A percentile compares a stretch with the other conserved stretches of the same genome.
These are phyloP conservation scores for Arthrinium puccinioides DNA, from an alignment of 2,329 filamentous ascomycete genomes.

Conservation along the genomic window DNA sequence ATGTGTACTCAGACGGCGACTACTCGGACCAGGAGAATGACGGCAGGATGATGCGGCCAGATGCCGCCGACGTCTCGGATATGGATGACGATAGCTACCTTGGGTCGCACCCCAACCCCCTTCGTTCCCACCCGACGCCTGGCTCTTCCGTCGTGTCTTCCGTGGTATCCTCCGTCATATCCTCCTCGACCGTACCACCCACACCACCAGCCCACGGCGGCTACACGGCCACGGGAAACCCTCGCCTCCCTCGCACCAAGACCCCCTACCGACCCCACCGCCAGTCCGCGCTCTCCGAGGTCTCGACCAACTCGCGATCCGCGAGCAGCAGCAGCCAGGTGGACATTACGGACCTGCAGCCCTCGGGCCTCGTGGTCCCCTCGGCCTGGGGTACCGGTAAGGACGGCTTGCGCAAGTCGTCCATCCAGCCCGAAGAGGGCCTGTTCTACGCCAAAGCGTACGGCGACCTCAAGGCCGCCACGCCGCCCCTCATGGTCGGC, in stretches of 20 bases:
- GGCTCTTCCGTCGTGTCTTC: background rate
- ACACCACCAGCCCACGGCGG: constrained; percentile 5
- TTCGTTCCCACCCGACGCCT: constrained; percentile 41
- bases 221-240: background rate
- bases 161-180: too few relatives aligned
- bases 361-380: constrained; percentile 8
- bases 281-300: constrained; percentile 32
- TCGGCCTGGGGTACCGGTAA: constrained; percentile 3
- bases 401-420: constrained; percentile 28
- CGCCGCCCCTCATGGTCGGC: constrained; percentile 47
- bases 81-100: constrained; percentile 22
- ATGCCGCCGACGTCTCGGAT: constrained; percentile 30
- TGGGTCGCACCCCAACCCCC: constrained; percentile 40
- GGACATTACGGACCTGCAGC: constrained; percentile 37
- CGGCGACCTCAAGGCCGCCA: constrained; percentile 45
- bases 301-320: constrained; percentile 36
- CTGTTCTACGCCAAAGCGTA: constrained; percentile 50
- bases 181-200: constrained; percentile 10
- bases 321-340: constrained; percentile 29
- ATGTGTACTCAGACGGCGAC: constrained; percentile 18
- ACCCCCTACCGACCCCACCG: constrained; percentile 21
- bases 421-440: constrained; percentile 39
- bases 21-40: constrained; percentile 16
- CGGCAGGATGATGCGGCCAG: constrained; percentile 14
- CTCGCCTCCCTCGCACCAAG: constrained; percentile 15